Conservation (phyloP, 192 early-diverging fungal species). For the Podila verticillata region DNA sequence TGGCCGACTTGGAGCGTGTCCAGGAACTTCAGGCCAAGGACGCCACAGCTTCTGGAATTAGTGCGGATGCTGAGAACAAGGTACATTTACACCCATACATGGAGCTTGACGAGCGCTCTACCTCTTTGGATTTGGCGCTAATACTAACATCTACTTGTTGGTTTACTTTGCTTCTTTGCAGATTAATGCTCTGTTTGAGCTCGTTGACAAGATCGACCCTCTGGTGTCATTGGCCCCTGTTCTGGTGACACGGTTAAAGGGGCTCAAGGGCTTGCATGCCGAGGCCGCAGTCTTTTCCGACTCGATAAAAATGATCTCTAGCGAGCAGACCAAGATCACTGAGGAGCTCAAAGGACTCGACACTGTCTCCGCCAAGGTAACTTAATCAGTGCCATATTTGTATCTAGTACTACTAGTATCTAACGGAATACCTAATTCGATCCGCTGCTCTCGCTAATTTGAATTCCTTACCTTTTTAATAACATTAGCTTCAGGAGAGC, state of each 20-base stretch:
- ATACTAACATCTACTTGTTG: not conserved
- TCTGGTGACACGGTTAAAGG: slow-evolving; percentile 79
- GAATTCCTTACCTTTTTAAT: not conserved
- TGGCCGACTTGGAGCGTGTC: slow-evolving; percentile 72
- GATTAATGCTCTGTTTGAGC: slow-evolving; percentile 74
- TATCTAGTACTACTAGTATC: not conserved
- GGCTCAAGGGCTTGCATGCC: slow-evolving; percentile 79
- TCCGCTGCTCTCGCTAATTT: not conserved
- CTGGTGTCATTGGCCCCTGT: slow-evolving; percentile 82
- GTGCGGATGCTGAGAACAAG: slow-evolving; percentile 54
- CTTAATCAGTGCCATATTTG: not conserved
- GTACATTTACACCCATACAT: slow-evolving; percentile 5
- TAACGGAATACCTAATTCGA: not conserved
- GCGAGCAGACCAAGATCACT: slow-evolving; percentile 73
- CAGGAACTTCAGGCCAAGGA: slow-evolving; percentile 70
- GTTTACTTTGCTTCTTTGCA: slow-evolving; percentile 12
- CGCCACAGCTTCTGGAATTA: slow-evolving; percentile 51
- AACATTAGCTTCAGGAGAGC: slow-evolving; percentile 58
- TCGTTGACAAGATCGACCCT: slow-evolving; percentile 81
- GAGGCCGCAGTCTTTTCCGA: slow-evolving; percentile 85
- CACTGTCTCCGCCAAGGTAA: slow-evolving; percentile 63
- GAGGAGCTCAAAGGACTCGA: slow-evolving; percentile 73
- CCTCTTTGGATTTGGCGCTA: not conserved
- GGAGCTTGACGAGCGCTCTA: not conserved
- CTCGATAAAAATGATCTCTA: slow-evolving; percentile 74